Evolutionary conservation across 2,329 filamentous ascomycete genomes (phyloP), one percentile per base, ranked within the genome.

Genomic region (Paramyrothecium sp.): DNA sequence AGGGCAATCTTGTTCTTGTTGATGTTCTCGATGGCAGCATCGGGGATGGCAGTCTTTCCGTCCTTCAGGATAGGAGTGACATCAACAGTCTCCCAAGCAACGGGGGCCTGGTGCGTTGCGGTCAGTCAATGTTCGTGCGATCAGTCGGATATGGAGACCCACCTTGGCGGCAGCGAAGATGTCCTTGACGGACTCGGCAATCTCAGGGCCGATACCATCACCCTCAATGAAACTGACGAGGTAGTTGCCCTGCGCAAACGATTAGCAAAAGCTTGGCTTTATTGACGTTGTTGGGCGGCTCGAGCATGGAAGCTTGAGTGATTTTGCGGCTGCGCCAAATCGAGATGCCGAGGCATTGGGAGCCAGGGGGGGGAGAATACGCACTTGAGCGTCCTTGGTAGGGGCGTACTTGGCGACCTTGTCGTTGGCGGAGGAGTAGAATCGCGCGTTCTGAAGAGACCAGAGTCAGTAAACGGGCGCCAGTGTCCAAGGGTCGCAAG

Each of bases 171-270:
- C 95, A 70, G 88, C 84, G 81, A 97, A 99, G 79, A 99, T 99
- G 77, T 97, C 91, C 87, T 98, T 99, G 73, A 99, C 93, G 53
- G 95, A 96, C 79, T 97, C 89, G 65, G 95, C 88, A 74, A 99
- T 99, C 81, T 99, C 94, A 63, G 95, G 95, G 61, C 95, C 95
- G 75, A 99, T 99, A 75, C 95, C 95, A 73, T 99, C 96, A 79
- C 96, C 95, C 85, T 99, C 96, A 66, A 99, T 99, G 79, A 99
- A 83, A 69, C 91, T 94, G 71, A 99, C 95, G 58, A 91, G 90
- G 85, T 89, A 99, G 78, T 95, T 95, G 73, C 95, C 95, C 92
- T 96, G 69, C 59, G 65, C 47, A 50, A 41, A 16, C 57, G 58
- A 58, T 72, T 61, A 73, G 68, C 56, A 60, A 8, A 10, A 19